Evolutionary conservation across 139 green algal species (phyloP).

Genomic region (Medakamo hakoo): DNA sequence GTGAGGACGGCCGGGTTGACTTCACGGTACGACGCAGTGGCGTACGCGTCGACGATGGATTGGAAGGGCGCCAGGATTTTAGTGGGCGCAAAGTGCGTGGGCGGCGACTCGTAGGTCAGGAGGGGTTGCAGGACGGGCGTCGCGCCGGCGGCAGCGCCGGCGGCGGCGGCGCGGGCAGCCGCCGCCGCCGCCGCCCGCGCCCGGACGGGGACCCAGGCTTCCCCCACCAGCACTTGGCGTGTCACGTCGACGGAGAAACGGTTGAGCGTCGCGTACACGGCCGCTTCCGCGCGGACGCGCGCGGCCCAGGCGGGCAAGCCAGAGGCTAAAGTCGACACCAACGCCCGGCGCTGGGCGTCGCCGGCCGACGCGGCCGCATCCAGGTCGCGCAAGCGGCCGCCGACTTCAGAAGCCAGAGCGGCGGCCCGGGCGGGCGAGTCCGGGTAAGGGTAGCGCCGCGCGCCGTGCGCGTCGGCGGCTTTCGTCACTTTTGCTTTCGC

Average conservation of each 20-base stretch:
- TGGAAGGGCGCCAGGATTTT: constrained; percentile 87
- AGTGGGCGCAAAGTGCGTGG: constrained; percentile 85
- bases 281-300: constrained; percentile 67
- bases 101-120: constrained; percentile 63
- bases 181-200: constrained; percentile 23
- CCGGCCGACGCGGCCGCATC: constrained; percentile 76
- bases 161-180: constrained; percentile 37
- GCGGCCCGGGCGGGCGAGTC: constrained; percentile 73
- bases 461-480: constrained; percentile 80
- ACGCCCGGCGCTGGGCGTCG: constrained; percentile 41
- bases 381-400: constrained; percentile 71
- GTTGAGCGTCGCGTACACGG: constrained; percentile 96
- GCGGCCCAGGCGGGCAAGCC: constrained; percentile 48
- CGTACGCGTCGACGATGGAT: constrained; percentile 92
- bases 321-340: constrained; percentile 50
- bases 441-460: constrained; percentile 95
- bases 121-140: constrained; percentile 81
- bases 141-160: constrained; percentile 27
- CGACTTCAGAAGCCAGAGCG: constrained; percentile 74
- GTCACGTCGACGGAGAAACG: constrained; percentile 86
- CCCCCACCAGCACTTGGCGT: constrained; percentile 79
- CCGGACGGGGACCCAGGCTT: constrained; percentile 76
- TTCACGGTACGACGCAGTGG: constrained; percentile 84
- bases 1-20: constrained; percentile 90
- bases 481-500: constrained; percentile 83